Base-by-base conservation (phyloP, 2,329 filamentous ascomycete genomes). In the Hypoxylon sp. region DNA sequence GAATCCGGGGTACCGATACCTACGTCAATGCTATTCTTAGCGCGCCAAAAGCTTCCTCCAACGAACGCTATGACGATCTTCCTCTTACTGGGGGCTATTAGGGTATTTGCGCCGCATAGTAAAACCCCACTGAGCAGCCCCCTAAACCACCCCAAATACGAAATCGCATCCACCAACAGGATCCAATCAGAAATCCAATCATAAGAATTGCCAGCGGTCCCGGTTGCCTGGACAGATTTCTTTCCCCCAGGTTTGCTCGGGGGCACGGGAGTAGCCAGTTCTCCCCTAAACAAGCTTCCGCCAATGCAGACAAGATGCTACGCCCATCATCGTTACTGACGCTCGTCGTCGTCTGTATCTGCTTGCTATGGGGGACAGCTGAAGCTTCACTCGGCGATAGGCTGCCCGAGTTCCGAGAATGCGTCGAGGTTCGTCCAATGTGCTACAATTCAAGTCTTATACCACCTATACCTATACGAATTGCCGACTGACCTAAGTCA, bases 371-470 rank as follows among this genome's bases (percentile, higher is more conserved):
- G 33, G 75, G 74, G 56, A 79, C 80, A n/a, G 84, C 84, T 14
- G 81, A 84, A 59, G 96, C 94, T 29, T 98, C 94, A 3, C 76
- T 90, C 53, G 96, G 96, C 72, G 96, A 99, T 80, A 87, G 89
- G 61, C 84, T 97, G 66, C 93, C 93, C 17, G 94, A 97, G 76
- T 99, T 99, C 79, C 87, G 86, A 77, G 86, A 94, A 80, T 99
- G 96, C 79, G 88, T 98, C 58, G 82, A 93, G 85, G 95, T 97
- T 83, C 71, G 83, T 80, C 46, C 14, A 13, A 26, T 47, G 54
- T 56, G 39, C 26, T 35, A 47, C 54, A 33, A 31, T 47, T 35
- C 13, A 11, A 56, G 29, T 22, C 8, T 44, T 11, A 11, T 11
- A 22, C 19, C 19, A 22, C 19, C 19, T 22, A 44, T 44, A n/a